Percentiles rank a stretch among this genome's conserved stretches.
phyloP scores from a whole-genome alignment of 2,329 filamentous ascomycete genomes.

The Alternaria sp. region DNA sequence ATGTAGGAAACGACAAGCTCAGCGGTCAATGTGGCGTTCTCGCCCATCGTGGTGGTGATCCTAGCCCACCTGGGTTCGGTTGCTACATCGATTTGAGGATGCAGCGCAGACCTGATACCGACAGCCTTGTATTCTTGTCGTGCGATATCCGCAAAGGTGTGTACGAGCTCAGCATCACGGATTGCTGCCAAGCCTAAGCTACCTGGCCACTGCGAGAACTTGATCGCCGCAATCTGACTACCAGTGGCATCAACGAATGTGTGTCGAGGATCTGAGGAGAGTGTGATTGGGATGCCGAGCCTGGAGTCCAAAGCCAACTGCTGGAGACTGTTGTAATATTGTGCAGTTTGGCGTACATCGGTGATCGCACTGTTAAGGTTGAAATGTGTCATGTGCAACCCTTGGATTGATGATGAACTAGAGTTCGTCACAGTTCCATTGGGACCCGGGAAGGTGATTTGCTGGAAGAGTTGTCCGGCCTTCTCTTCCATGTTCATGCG shows the following conservation, averaged over 20 bases:
- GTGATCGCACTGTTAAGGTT: conserved; percentile 57
- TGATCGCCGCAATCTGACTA: conserved; percentile 54
- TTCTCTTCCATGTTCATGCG: conserved; percentile 61
- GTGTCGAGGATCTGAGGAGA: conserved; percentile 60
- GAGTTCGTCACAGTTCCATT: conserved; percentile 46
- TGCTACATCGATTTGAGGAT: conserved; percentile 61
- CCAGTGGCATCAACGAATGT: conserved; percentile 56
- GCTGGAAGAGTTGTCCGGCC: conserved; percentile 59
- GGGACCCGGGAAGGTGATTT: conserved; percentile 42
- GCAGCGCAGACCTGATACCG: conserved; percentile 57
- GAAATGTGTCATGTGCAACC: conserved; percentile 57
- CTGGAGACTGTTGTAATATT: conserved; percentile 56
- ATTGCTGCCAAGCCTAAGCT: conserved; percentile 61
- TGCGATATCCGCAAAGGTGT: conserved; percentile 59
- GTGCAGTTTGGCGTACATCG: conserved; percentile 48
- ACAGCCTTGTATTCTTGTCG: conserved; percentile 57
- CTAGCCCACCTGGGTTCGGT: conserved; percentile 63
- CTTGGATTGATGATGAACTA: conserved; percentile 46
- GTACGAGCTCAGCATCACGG: conserved; percentile 54
- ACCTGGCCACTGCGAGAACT: conserved; percentile 63
- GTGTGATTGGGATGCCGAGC: conserved; percentile 59
- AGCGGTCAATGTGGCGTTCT: conserved; percentile 56
- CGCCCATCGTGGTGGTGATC: conserved; percentile 57
- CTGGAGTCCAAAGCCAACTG: conserved; percentile 55
- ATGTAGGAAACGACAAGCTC: conserved; percentile 56